Conservation (phyloP, 2,329 filamentous ascomycete species). For the Colletotrichum plurivorum region DNA sequence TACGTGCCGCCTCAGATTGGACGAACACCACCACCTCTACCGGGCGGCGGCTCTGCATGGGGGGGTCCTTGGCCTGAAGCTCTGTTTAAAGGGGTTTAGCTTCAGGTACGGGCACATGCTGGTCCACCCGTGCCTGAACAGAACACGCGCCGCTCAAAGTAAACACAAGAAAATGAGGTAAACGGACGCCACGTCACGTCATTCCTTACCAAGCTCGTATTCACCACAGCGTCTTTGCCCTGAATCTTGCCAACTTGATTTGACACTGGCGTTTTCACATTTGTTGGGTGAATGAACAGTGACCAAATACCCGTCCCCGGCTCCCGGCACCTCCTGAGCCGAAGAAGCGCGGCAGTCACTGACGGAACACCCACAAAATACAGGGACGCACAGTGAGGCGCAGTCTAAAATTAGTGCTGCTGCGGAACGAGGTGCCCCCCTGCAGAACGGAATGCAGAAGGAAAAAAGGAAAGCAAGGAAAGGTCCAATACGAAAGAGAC, state of each 20-base stretch:
- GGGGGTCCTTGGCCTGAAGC: too few species aligned
- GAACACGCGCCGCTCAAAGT: neutral
- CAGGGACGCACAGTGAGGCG: neutral
- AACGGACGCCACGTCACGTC: too few species aligned
- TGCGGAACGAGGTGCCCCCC: neutral
- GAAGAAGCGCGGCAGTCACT: neutral
- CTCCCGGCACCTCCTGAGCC: too few species aligned
- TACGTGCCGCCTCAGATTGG: too few species aligned
- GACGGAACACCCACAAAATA: neutral
- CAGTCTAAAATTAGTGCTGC: conserved; percentile 12
- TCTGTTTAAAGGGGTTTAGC: conserved; percentile 14
- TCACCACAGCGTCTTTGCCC: too few species aligned
- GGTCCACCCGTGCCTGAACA: conserved; percentile 25
- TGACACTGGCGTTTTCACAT: too few species aligned
- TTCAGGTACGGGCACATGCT: conserved; percentile 13
- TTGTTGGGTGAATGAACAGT: too few species aligned
- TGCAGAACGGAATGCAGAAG: neutral
- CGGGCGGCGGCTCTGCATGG: too few species aligned
- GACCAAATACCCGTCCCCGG: too few species aligned
- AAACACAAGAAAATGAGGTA: conserved; percentile 5
- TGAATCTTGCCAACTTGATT: too few species aligned
- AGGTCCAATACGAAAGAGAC: conserved; percentile 24
- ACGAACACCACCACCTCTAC: too few species aligned
- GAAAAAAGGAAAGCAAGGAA: neutral
- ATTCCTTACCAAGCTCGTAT: too few species aligned